Conservation (phyloP, 179 eudicot species). For the Spergularia azorica region DNA sequence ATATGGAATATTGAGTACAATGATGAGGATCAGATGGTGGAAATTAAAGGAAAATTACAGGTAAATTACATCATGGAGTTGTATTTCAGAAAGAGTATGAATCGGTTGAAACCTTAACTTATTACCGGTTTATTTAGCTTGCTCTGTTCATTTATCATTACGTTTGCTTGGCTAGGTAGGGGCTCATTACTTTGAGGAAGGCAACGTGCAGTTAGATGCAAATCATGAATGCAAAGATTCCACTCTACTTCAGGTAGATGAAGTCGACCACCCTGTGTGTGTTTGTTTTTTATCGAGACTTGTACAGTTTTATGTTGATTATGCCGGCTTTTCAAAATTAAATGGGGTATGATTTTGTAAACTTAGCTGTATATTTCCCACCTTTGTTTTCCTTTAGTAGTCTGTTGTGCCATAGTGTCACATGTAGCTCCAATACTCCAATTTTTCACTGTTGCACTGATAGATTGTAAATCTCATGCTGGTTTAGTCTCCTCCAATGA, state of each 20-base stretch:
- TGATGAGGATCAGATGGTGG: constrained; percentile 80
- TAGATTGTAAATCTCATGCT: too few species aligned
- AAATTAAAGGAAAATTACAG: constrained; percentile 82
- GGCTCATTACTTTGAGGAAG: constrained; percentile 99
- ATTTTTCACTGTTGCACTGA: too few species aligned
- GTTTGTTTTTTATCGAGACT: not conserved
- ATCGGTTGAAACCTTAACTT: not conserved
- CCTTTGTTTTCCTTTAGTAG: not conserved
- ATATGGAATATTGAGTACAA: constrained; percentile 82
- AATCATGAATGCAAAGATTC: constrained; percentile 89
- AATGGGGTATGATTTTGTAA: too few species aligned
- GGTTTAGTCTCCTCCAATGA: too few species aligned
- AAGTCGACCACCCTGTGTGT: not conserved
- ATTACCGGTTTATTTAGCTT: not conserved
- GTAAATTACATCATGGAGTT: constrained; percentile 31
- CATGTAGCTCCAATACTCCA: too few species aligned
- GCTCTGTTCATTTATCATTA: not conserved
- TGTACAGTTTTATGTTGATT: not conserved
- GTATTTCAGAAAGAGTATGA: not conserved
- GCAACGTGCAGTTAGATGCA: constrained; percentile 96
- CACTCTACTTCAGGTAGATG: constrained; percentile 78
- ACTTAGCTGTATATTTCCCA: too few species aligned
- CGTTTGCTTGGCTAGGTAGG: constrained; percentile 57
- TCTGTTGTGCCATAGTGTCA: not conserved
- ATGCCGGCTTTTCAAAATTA: too few species aligned